These are phyloP conservation scores for Letharia columbiana DNA, from an alignment of 495 filamentous ascomycete genomes.

Conservation along the genomic window DNA sequence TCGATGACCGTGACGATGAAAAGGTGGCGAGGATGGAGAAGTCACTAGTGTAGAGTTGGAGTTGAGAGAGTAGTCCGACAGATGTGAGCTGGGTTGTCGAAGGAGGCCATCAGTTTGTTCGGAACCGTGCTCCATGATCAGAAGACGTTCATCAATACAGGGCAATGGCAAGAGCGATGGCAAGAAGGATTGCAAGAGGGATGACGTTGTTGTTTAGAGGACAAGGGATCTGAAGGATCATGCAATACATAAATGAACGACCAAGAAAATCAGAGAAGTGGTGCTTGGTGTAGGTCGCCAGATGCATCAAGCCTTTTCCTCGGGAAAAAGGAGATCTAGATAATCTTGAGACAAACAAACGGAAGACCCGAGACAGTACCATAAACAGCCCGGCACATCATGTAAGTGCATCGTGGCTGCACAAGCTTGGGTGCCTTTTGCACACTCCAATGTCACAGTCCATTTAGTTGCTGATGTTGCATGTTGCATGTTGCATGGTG, in stretches of 20 bases:
- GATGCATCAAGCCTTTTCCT: background rate
- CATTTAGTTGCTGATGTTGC: background rate
- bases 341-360: background rate
- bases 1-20: constrained; percentile 12
- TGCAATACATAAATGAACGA: background rate
- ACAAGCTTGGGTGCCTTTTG: background rate
- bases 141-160: background rate
- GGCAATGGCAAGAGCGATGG: background rate
- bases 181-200: background rate
- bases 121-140: background rate
- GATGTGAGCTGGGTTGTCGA: constrained; percentile 11
- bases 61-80: constrained; percentile 15
- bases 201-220: background rate
- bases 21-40: constrained; percentile 14
- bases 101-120: background rate
- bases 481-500: background rate
- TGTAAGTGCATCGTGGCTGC: background rate
- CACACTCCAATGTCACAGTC: background rate
- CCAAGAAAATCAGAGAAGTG: background rate
- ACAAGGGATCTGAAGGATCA: background rate
- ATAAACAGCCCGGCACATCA: background rate
- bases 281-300: background rate
- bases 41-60: constrained; percentile 19
- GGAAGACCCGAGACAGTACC: background rate
- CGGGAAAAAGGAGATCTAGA: background rate